Percentiles rank a stretch among this genome's conserved stretches.
Evolutionary conservation across 2,329 filamentous ascomycete genomes (phyloP).

Genomic region (Eurotiales sp.): DNA sequence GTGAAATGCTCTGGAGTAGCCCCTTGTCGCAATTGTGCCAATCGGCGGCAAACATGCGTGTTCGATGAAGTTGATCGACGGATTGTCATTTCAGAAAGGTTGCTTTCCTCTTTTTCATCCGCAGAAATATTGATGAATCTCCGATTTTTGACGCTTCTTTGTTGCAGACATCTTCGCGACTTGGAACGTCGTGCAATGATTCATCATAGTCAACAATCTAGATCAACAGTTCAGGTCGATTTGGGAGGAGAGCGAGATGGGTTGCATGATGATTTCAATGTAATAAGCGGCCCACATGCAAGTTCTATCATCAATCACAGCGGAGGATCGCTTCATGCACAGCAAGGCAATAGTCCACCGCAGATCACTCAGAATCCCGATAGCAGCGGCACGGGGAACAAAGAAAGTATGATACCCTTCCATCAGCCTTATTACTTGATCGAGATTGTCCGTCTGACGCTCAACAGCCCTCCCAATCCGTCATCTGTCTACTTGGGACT

Average conservation of each 20-base stretch:
- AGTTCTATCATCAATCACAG: not conserved
- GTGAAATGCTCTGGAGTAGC: conserved; percentile 13
- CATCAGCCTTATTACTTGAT: not conserved
- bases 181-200: not conserved
- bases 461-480: not conserved
- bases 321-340: not conserved
- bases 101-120: not conserved
- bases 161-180: conserved; percentile 3
- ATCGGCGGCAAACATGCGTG: conserved; percentile 7
- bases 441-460: no score
- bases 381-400: not conserved
- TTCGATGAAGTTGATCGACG: conserved; percentile 10
- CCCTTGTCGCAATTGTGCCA: conserved; percentile 12
- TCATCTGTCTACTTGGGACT: not conserved
- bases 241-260: not conserved
- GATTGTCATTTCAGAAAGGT: conserved; percentile 1
- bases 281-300: not conserved
- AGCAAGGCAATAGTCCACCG: not conserved
- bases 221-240: not conserved
- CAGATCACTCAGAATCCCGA: not conserved
- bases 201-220: not conserved
- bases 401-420: not conserved
- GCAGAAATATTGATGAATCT: not conserved
- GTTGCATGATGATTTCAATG: not conserved
- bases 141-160: not conserved